Base-by-base conservation (phyloP, 2,329 filamentous ascomycete genomes). In the Colletotrichum chrysophilum region DNA sequence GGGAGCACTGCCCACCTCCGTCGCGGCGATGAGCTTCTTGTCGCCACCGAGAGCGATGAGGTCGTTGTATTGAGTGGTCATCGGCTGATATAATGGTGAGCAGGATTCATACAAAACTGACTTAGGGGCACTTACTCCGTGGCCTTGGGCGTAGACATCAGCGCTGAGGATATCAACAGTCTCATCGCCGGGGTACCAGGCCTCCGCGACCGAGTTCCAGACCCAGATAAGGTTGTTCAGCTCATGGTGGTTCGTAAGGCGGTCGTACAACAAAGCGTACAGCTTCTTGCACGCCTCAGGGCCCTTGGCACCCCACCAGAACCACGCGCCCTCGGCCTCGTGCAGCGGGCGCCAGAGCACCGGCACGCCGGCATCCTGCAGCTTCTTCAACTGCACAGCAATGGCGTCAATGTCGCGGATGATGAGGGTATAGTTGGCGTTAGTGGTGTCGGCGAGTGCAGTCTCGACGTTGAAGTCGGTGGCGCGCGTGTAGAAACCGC, bases 241-340 rank as follows among this genome's bases (percentile, higher is more conserved):
- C 3, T 79, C 77, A 78, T 89, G 88, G 65, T 86, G 77, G 38
- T 83, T 83, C 0, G 86, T 88, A 36, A 88, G 78, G 2, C 88
- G 82, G 56, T 88, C 83, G 69, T 87, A 88, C 64, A 89, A 48
- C 5, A 89, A 78, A 2, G 78, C 78, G 70, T 82, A 89, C 6
- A 89, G 81, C 78, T 87, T 81, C 81, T 88, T 88, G 76, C 80
- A 82, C 7, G 86, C 81, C 78, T 85, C 87, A 4, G 88, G 81
- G 0, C 87, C 87, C 76, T 87, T 83, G 1, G 87, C 87, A 8
- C 87, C 88, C 88, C 88, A 89, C 87, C 88, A 89, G 82, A 89
- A 89, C 88, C 88, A 89, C 0, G 70, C 82, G 3, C 87, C 87
- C 75, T 89, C 88, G 9, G 88, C 88, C 78, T 89, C 88, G 79